Evolutionary conservation across 371 early-diverging fungal genomes (phyloP), one percentile per base, ranked within the genome.

Genomic region (Syncephalastrum contaminatum): DNA sequence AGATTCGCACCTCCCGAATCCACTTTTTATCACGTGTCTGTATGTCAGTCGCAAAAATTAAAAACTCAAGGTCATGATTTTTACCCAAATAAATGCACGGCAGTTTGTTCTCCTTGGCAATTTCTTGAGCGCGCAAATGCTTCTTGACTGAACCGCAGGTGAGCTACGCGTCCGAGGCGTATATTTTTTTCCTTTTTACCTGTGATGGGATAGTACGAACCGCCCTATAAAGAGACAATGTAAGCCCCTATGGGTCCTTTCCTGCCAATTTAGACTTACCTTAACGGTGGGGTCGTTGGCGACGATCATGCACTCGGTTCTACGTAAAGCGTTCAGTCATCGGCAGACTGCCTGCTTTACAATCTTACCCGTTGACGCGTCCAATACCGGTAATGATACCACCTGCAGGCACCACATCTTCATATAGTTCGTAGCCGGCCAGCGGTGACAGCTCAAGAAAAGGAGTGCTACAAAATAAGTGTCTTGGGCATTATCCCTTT

Each of bases 341-440:
- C 18, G 12, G 27, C 16, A 20, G 36, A n/a, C 16, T 51, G 18
- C 19, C 13, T 53, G 5, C 14, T 54, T 39, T 48, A 36, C 48
- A 46, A 43, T 24, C 30, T 69, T 82, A 89, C 88, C 96, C 97
- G 79, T 85, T 88, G 22, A 98, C 90, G 21, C 95, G 85, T 21
- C 99, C 99, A 63, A 98, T 92, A 55, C 99, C 99, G 12, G 99
- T 94, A 53, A 98, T 93, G 50, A 98, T 85, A 56, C 97, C 96
- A 56, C 97, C 99, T 20, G 94, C 90, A 25, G 96, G 87, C 0
- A 94, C 93, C 19, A 87, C 89, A 36, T 91, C 94, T 10, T 85
- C 88, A 70, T 98, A 97, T 40, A 98, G 71, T 48, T 91, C 64
- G 67, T 93, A 82, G 12, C 96, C 97, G 41, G 99, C 99, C 69